Conservation (phyloP, 73 alveolate genomes). For the Tetrahymena thermophila region DNA sequence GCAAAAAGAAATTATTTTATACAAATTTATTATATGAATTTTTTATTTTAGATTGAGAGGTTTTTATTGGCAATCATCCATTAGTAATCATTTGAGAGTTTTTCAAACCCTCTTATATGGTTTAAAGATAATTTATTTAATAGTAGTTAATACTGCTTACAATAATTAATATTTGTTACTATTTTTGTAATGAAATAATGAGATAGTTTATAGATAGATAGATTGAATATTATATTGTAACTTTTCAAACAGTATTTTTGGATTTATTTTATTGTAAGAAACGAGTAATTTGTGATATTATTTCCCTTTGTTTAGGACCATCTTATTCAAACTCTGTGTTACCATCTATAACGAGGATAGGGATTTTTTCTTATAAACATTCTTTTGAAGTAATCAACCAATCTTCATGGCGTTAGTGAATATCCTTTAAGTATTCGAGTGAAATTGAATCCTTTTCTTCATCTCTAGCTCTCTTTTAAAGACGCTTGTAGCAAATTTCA, state of each 20-base stretch:
- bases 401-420: slow-evolving; percentile 38
- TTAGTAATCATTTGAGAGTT: no score
- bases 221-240: not conserved
- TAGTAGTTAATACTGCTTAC: not conserved
- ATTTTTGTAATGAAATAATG: not conserved
- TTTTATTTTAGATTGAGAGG: no score
- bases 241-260: not conserved
- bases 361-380: not conserved
- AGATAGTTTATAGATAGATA: not conserved
- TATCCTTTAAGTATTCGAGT: slow-evolving; percentile 7
- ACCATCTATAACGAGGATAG: not conserved
- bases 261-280: not conserved
- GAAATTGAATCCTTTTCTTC: slow-evolving; percentile 37
- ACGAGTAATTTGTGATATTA: not conserved
- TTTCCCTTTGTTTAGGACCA: not conserved
- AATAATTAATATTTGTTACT: not conserved
- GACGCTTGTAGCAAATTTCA: slow-evolving; percentile 13
- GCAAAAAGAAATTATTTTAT: no score
- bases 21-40: no score
- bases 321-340: not conserved
- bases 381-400: slow-evolving; percentile 7
- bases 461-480: slow-evolving; percentile 40
- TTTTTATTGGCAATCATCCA: no score
- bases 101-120: not conserved
- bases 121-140: not conserved